Base-by-base conservation (phyloP, 2,329 filamentous ascomycete species). In the Blumeriella jaapii region DNA sequence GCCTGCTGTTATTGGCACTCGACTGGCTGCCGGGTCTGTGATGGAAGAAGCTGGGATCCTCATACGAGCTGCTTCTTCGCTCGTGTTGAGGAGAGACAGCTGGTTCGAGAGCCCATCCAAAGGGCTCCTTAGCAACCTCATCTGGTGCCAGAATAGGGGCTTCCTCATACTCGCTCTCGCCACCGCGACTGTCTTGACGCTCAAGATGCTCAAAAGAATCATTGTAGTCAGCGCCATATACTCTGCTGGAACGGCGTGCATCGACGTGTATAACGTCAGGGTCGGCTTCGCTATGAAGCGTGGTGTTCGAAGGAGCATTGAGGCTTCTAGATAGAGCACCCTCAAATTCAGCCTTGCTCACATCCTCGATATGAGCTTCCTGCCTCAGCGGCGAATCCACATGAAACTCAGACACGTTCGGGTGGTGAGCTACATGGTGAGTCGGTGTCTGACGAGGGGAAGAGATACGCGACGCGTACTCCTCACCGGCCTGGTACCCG, bases 61-160 rank as follows among this genome's bases (percentile, higher is more conserved):
- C 75, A 48, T 68, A 69, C 11, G 65, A 66, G 50, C 69, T 78
- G 32, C 67, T 67, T 39, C 71, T 72, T 33, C 73, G 69, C 45
- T 82, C 75, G 31, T 76, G 65, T 24, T 72, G 67, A 9, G 83
- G 84, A n/a, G 79, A 81, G 18, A 96, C 72, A 10, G 87, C 91
- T 14, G 91, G 84, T 34, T 82, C 76, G 52, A 84, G 67, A 47
- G 73, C 75, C 37, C 78, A 79, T 10, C 69, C 68, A 20, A 71
- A 69, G 1, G 76, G 72, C 36, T 82, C 73, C 57, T 87, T 89
- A 39, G 75, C 69, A 18, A 93, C 69, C 59, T 96, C 86, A 53
- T 96, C 91, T 1, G 82, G 70, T 6, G 91, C 91, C 32, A 98
- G 64, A 45, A 98, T 94, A 0, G 89, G 87, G 17, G 78, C 76